Base-by-base conservation (phyloP, 1,139 yeast genomes). In the Yamadazyma siamensis region DNA sequence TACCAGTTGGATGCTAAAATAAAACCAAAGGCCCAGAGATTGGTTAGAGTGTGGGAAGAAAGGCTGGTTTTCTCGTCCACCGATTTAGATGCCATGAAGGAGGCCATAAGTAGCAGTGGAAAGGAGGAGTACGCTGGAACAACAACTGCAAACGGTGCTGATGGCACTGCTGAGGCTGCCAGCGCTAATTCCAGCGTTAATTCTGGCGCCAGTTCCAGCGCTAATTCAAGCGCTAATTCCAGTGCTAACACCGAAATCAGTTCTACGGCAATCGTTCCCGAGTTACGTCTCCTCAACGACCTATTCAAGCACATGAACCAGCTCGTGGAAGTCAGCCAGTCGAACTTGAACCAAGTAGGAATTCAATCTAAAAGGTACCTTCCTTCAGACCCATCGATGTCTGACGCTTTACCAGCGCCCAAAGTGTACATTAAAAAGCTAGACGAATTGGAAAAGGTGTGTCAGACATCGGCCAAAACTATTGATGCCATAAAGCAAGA, bases 31-130 rank as follows among this genome's bases (percentile, higher is more conserved):
- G 71, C 84, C 20, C 69, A 63, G 23, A 67, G 94, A 25, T 76
- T 85, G 15, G 64, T 85, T 2, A 73, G 65, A 27, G 94, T 87
- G 11, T 84, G 95, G 94, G 70, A 70, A 31, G 84, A 84, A 36
- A 62, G 96, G 31, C 50, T 54, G 15, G 73, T 87, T 2, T 85
- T 82, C 44, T 41, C 64, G 2, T 47, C 51, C 0, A 49, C 49
- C 2, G 75, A 70, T 15, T 62, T 80, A 28, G 50, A 52, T 6
- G 54, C 54, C n/a, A 61, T 82, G 46, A 65, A 60, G 25, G 47
- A 44, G 9, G 59, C 64, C 2, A 44, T 73, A 6, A 54, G 55
- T 9, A 14, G 15, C 9, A 31, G 27, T 26, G 17, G 15, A 22
- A 18, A n/a, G n/a, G n/a, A n/a, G n/a, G n/a, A n/a, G n/a, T n/a